Evolutionary conservation across 208 protist genomes (phyloP).

Genomic region (Naegleria fowleri): DNA sequence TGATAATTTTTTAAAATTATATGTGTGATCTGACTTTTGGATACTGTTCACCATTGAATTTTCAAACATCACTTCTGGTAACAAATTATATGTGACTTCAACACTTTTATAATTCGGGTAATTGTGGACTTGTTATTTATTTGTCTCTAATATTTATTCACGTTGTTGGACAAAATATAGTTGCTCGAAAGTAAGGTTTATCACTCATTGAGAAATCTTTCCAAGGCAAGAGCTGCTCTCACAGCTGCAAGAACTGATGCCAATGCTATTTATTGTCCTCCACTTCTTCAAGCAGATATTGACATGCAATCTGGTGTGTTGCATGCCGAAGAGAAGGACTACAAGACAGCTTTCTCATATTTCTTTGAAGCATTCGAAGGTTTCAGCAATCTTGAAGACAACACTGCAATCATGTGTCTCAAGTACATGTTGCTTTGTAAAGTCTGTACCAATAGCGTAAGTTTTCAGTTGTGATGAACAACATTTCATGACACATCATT

Average conservation of each 20-base stretch:
- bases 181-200: conserved; percentile 91
- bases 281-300: conserved; percentile 92
- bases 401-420: conserved; percentile 71
- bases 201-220: conserved; percentile 80
- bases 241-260: conserved; percentile 91
- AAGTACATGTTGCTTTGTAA: conserved; percentile 97
- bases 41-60: too few species aligned
- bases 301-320: conserved; percentile 92
- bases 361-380: conserved; percentile 97
- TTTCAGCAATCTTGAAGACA: conserved; percentile 75
- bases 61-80: too few species aligned
- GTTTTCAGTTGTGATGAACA: conserved; percentile 40
- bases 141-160: too few species aligned
- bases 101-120: too few species aligned
- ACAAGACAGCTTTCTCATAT: conserved; percentile 96
- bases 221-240: conserved; percentile 86
- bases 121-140: too few species aligned
- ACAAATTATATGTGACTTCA: too few species aligned
- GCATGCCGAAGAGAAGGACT: conserved; percentile 94
- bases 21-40: too few species aligned
- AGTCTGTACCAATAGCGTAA: conserved; percentile 72
- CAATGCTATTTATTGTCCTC: conserved; percentile 97
- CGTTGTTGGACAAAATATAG: conserved; percentile 30
- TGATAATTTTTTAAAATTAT: not conserved
- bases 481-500: conserved; percentile 43